phyloP scores from a whole-genome alignment of 2,329 filamentous ascomycete species.

The Pyricularia sp. region DNA sequence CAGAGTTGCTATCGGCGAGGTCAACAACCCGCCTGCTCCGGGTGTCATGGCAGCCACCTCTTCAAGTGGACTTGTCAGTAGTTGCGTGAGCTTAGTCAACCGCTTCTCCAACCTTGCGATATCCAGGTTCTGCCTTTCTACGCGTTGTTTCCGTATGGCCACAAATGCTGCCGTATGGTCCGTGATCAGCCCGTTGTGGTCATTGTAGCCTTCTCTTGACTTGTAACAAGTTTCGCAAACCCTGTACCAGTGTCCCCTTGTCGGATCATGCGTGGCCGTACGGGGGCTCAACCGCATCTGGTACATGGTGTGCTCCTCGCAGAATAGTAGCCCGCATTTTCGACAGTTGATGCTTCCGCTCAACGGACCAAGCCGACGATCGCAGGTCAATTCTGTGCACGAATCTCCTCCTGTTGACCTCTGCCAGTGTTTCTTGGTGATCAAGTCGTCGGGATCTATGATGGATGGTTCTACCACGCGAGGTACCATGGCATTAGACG shows the following conservation, averaged over 20 bases:
- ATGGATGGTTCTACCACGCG: constrained; percentile 25
- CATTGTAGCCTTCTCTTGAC: constrained; percentile 89
- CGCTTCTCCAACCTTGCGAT: constrained; percentile 85
- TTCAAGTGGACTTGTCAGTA: constrained; percentile 67
- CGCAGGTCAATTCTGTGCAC: constrained; percentile 84
- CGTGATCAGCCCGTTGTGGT: constrained; percentile 62
- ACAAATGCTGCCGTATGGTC: constrained; percentile 68
- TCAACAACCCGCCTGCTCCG: constrained; percentile 18
- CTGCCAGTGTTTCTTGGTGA: constrained; percentile 87
- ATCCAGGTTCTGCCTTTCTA: constrained; percentile 81
- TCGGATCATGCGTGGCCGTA: constrained; percentile 80
- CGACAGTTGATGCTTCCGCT: constrained; percentile 88
- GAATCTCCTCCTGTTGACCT: constrained; percentile 60
- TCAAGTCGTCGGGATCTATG: constrained; percentile 78
- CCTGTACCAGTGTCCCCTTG: constrained; percentile 83
- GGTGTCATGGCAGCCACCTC: constrained; percentile 41
- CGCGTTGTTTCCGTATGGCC: constrained; percentile 60
- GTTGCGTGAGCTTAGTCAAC: constrained; percentile 77
- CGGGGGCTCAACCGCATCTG: constrained; percentile 88
- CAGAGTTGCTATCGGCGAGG: constrained; percentile 52
- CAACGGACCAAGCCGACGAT: constrained; percentile 65
- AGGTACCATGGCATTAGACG: not conserved
- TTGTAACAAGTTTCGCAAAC: constrained; percentile 99
- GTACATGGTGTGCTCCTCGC: constrained; percentile 98
- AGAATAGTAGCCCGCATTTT: constrained; percentile 87